Evolutionary conservation across 345 rosid genomes (phyloP).

Genomic region (Moringa oleifera): DNA sequence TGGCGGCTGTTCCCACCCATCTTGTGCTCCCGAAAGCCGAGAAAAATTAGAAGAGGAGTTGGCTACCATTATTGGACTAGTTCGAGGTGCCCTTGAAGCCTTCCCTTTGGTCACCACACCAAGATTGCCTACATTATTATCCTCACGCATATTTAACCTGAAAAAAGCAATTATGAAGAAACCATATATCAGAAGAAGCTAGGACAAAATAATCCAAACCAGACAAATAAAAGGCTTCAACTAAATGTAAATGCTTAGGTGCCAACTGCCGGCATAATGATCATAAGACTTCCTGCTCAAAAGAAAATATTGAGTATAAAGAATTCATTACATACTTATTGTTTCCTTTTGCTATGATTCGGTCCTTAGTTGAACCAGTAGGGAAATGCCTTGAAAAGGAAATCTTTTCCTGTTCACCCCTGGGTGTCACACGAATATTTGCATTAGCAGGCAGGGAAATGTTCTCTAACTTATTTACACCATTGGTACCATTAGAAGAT

Average conservation of each 20-base stretch:
- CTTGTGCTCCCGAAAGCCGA: slow-evolving; percentile 26
- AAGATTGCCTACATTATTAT: slow-evolving; percentile 24
- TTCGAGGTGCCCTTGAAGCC: slow-evolving; percentile 43
- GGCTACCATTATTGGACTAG: slow-evolving; percentile 30
- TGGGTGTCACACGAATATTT: slow-evolving; percentile 26
- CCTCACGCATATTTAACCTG: slow-evolving; percentile 40
- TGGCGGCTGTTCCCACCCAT: slow-evolving; percentile 40
- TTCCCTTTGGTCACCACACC: slow-evolving; percentile 39
- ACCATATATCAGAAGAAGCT: slow-evolving; percentile 6
- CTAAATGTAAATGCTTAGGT: background rate
- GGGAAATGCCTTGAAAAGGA: slow-evolving; percentile 34
- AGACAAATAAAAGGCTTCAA: slow-evolving; percentile 7
- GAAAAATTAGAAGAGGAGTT: slow-evolving; percentile 36
- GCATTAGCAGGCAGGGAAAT: slow-evolving; percentile 23
- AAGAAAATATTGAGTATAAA: too few species aligned
- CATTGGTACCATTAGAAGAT: slow-evolving; percentile 26
- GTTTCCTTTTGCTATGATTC: slow-evolving; percentile 30
- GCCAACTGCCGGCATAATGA: background rate
- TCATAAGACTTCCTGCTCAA: background rate
- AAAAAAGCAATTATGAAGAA: slow-evolving; percentile 8
- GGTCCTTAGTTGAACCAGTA: slow-evolving; percentile 38
- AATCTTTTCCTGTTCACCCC: slow-evolving; percentile 36
- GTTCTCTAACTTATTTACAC: slow-evolving; percentile 31
- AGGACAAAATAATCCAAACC: background rate
- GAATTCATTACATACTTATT: slow-evolving; percentile 35